Percentiles rank a stretch among this genome's conserved stretches.
Evolutionary conservation across 768 basidiomycete species (phyloP).

Genomic region (Leccinum incarnatum): DNA sequence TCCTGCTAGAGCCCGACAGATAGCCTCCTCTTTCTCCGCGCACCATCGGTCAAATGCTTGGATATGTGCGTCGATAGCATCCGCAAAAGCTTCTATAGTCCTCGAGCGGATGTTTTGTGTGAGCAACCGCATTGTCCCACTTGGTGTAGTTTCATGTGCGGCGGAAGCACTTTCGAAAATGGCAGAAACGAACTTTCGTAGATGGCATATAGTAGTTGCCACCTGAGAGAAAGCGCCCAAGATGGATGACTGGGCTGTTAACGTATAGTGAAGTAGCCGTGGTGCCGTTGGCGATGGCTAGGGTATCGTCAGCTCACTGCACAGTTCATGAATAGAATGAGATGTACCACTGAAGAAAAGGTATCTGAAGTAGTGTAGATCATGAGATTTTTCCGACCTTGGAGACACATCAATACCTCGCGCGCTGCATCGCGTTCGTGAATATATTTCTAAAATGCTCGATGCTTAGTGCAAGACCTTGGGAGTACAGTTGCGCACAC

Average conservation of each 20-base stretch:
- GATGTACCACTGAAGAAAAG: slow-evolving; percentile 34
- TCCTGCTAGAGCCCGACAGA: slow-evolving; percentile 59
- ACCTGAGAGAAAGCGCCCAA: slow-evolving; percentile 53
- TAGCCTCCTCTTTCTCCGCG: slow-evolving; percentile 60
- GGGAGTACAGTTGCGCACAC: slow-evolving; percentile 24
- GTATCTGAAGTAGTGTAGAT: slow-evolving; percentile 36
- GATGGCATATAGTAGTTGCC: slow-evolving; percentile 59
- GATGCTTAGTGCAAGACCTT: neutral
- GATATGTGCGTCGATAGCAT: slow-evolving; percentile 64
- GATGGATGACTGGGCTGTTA: slow-evolving; percentile 63
- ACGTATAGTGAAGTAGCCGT: slow-evolving; percentile 64
- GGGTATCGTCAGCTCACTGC: slow-evolving; percentile 1
- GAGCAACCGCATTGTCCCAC: slow-evolving; percentile 22
- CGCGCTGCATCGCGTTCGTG: slow-evolving; percentile 74
- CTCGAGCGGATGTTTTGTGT: slow-evolving; percentile 37
- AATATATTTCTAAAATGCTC: slow-evolving; percentile 54
- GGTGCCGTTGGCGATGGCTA: slow-evolving; percentile 56
- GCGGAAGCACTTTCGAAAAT: slow-evolving; percentile 39
- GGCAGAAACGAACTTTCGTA: slow-evolving; percentile 57
- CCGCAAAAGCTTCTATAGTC: slow-evolving; percentile 81
- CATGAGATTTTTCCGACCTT: slow-evolving; percentile 66
- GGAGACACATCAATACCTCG: slow-evolving; percentile 72
- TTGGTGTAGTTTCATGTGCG: slow-evolving; percentile 20
- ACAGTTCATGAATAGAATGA: neutral
- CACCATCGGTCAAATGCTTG: slow-evolving; percentile 67